These are phyloP conservation scores for Suillus subaureus DNA, from an alignment of 768 basidiomycete genomes.

Conservation along the genomic window DNA sequence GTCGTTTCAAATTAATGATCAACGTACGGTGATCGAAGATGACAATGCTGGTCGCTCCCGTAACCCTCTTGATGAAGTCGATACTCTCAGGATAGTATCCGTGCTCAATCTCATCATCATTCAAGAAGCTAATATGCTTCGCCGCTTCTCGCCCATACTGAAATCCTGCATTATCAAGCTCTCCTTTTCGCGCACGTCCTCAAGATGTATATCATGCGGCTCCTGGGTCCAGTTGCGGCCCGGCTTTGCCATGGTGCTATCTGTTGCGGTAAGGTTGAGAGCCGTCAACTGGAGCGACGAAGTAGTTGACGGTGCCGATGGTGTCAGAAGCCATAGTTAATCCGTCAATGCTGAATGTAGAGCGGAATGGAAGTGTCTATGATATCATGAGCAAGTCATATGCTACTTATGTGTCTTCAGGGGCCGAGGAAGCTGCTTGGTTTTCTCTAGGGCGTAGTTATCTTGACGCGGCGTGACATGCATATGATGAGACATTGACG, in stretches of 20 bases:
- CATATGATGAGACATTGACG: no score
- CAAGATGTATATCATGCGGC: constrained; percentile 20
- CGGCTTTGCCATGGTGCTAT: constrained; percentile 15
- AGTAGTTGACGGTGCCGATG: constrained; percentile 22
- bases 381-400: background rate
- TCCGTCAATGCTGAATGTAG: background rate
- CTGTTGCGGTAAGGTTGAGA: constrained; percentile 16
- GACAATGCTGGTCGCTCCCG: constrained; percentile 39
- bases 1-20: background rate
- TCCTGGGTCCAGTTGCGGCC: constrained; percentile 27
- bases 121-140: constrained; percentile 33
- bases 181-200: constrained; percentile 39
- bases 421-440: background rate
- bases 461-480: no score
- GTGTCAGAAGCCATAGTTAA: constrained; percentile 11
- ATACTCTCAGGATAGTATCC: constrained; percentile 44
- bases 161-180: constrained; percentile 39
- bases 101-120: constrained; percentile 37
- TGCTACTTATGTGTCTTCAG: background rate
- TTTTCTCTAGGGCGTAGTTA: no score
- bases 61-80: constrained; percentile 40
- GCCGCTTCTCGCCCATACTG: constrained; percentile 31
- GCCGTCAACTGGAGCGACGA: constrained; percentile 21
- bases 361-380: background rate
- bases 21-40: constrained; percentile 46